Base-by-base conservation (phyloP, 257 asterid genomes). In the Lithospermum erythrorhizon region DNA sequence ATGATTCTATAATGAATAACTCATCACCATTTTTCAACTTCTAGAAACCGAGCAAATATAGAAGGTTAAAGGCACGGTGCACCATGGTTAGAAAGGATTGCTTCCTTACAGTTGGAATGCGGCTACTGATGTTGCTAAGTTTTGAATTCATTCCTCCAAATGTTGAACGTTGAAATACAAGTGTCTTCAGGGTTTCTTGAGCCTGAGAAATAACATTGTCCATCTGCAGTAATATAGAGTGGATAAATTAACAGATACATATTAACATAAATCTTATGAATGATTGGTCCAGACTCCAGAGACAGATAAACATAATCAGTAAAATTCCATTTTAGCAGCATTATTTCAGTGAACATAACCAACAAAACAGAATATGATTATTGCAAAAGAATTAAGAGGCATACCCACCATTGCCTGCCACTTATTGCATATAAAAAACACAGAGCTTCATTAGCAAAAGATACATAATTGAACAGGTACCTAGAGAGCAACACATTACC, bases 171-270 rank as follows among this genome's bases (percentile, higher is more conserved):
- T 91, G 98, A 74, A 85, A 86, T 67, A 83, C 70, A 49, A 91
- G 90, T 55, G 98, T 65, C 73, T 82, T 87, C 52, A 91, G 77
- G 59, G 96, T 86, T 84, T 91, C 98, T 73, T 91, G 98, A 58
- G 95, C 96, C 73, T 91, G 98, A 64, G 95, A 88, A 60, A 91
- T 83, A 65, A 91, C 95, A 18, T 82, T 77, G 79, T 91, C 98
- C 85, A 88, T 76, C 96, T 91, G 72, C 78, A 81, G 66, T 54
- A 73, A 55, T 58, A 63, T 20, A 48, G n/a, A 21, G 57, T 61
- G 7, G 22, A 65, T 71, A 61, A 59, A 52, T 30, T 0, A 53
- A 61, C 65, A 29, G 32, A 61, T 47, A 23, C 51, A 32, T 51
- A 59, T 41, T 41, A 18, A 3, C 49, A 41, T 3, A 5, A 13